phyloP scores from a whole-genome alignment of 352 stramenopile genomes.

The Globisporangium cederbergense region DNA sequence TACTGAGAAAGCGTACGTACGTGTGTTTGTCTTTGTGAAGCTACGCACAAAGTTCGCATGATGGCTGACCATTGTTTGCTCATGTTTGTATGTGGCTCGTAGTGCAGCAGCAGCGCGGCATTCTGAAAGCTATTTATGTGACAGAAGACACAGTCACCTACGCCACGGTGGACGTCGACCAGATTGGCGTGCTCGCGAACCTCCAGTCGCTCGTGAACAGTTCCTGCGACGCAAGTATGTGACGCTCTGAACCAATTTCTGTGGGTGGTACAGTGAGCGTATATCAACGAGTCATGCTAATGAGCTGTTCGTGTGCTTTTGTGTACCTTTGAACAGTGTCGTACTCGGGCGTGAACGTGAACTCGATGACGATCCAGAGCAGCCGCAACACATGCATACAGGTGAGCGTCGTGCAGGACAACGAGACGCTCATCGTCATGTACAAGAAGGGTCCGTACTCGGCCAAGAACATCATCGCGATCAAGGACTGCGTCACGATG shows the following conservation, averaged over 20 bases:
- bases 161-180: conserved; percentile 84
- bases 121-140: conserved; percentile 89
- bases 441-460: conserved; percentile 79
- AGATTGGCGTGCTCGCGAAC: conserved; percentile 89
- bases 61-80: neutral
- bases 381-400: conserved; percentile 83
- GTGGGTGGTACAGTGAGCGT: neutral
- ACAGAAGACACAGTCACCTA: conserved; percentile 78
- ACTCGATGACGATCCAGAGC: conserved; percentile 87
- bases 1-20: conserved; percentile 76
- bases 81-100: conserved; percentile 6
- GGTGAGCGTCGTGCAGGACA: conserved; percentile 78
- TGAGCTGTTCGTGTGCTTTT: neutral
- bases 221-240: conserved; percentile 84
- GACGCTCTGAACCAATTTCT: neutral
- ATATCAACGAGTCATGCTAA: neutral
- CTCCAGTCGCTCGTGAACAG: conserved; percentile 85
- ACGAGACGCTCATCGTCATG: conserved; percentile 79
- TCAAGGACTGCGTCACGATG: conserved; percentile 79
- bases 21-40: neutral
- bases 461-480: conserved; percentile 64
- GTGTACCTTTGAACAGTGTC: conserved; percentile 51
- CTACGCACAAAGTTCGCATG: neutral
- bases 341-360: conserved; percentile 71
- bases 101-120: conserved; percentile 87